phyloP scores from a whole-genome alignment of 108 stramenopile genomes.

The Stephanodiscus triporus region DNA sequence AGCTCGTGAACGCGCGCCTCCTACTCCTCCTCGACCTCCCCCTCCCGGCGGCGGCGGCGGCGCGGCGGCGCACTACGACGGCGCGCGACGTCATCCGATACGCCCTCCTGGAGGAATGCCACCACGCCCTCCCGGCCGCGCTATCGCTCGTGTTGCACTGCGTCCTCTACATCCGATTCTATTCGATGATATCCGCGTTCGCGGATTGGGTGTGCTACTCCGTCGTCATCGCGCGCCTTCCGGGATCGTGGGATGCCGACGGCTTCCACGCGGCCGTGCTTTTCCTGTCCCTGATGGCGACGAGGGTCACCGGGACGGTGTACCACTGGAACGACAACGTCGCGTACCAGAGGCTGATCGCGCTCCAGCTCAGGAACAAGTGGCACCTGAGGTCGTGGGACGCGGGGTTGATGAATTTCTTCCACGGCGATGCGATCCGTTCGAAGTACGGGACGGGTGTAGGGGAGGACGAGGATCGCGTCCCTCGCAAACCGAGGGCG shows the following conservation, averaged over 20 bases:
- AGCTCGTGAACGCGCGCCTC: background rate
- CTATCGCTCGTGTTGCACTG: conserved; percentile 13
- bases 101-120: background rate
- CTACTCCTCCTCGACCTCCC: background rate
- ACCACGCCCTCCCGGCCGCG: conserved; percentile 13
- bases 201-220: conserved; percentile 3
- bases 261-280: background rate
- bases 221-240: background rate
- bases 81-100: background rate
- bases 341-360: background rate
- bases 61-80: background rate
- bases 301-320: conserved; percentile 1
- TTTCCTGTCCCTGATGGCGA: conserved; percentile 1
- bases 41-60: background rate
- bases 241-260: background rate
- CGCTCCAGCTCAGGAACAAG: background rate
- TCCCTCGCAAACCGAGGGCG: background rate
- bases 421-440: background rate
- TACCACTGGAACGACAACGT: conserved; percentile 17
- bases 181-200: background rate
- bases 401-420: conserved; percentile 8
- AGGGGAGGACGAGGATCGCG: background rate
- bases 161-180: conserved; percentile 3
- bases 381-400: conserved; percentile 4
- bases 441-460: background rate